Conservation (phyloP, 257 asterid species). For the Leonotis leonurus region DNA sequence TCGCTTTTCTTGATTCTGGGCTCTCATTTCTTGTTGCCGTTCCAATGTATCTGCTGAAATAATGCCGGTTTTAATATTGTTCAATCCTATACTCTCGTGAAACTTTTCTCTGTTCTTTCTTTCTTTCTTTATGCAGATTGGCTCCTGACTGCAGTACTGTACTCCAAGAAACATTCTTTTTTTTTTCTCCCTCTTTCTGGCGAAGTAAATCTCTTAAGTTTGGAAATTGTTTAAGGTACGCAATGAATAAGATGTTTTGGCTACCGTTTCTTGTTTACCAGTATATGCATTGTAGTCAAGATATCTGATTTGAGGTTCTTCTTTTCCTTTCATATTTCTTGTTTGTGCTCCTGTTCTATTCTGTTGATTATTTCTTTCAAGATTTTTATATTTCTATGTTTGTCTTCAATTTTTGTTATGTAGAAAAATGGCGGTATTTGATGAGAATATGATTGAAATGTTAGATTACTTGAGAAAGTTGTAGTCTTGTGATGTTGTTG, state of each 20-base stretch:
- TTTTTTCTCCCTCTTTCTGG: too few relatives aligned
- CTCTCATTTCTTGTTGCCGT: neutral
- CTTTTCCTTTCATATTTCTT: neutral
- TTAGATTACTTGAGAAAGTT: neutral
- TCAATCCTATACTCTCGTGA: neutral
- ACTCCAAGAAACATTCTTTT: neutral
- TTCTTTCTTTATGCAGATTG: slow-evolving; percentile 22
- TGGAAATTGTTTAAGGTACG: slow-evolving; percentile 8
- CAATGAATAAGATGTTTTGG: neutral
- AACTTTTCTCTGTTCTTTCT: too few relatives aligned
- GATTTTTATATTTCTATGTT: neutral
- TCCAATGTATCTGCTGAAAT: neutral
- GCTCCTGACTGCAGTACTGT: neutral
- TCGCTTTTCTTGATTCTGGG: neutral
- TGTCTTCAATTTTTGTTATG: neutral
- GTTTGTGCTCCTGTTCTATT: slow-evolving; percentile 7
- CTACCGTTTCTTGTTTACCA: neutral
- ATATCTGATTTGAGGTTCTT: neutral
- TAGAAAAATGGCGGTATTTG: neutral
- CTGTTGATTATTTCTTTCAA: neutral
- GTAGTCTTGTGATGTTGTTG: neutral
- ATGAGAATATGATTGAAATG: neutral
- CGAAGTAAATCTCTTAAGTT: slow-evolving; percentile 4
- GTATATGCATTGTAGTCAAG: slow-evolving; percentile 1
- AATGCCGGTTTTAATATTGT: slow-evolving; percentile 5